Evolutionary conservation across 306 rosid genomes (phyloP).

Genomic region (Castanopsis chinensis): DNA sequence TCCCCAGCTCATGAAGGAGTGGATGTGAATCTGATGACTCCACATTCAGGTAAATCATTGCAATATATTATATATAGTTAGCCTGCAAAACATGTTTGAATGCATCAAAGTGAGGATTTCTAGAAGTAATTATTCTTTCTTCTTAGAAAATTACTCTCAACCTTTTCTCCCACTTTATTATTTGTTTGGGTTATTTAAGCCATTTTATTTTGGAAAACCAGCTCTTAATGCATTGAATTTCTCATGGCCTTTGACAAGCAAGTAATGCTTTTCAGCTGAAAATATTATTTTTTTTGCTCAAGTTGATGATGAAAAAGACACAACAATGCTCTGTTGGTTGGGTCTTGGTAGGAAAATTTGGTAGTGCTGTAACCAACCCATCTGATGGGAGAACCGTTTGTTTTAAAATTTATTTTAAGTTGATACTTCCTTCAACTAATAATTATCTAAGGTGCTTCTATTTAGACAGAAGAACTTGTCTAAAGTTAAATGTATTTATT

Average conservation of each 20-base stretch:
- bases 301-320: neutral
- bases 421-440: neutral
- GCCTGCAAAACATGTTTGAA: neutral
- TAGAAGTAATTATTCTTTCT: neutral
- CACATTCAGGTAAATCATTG: constrained; percentile 48
- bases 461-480: neutral
- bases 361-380: neutral
- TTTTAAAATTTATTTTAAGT: neutral
- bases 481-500: neutral
- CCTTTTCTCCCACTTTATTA: neutral
- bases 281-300: neutral
- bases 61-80: neutral
- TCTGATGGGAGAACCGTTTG: neutral
- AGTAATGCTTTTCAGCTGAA: neutral
- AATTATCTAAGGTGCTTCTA: neutral
- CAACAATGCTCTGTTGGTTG: neutral
- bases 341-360: too few species aligned
- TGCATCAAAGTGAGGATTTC: neutral
- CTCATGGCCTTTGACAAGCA: neutral
- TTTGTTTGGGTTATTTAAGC: neutral
- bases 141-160: neutral
- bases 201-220: neutral
- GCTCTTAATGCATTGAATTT: neutral
- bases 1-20: constrained; percentile 46
- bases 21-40: constrained; percentile 41